Conservation (phyloP, 2,329 filamentous ascomycete genomes). For the Aspergillus brunneoviolaceus region DNA sequence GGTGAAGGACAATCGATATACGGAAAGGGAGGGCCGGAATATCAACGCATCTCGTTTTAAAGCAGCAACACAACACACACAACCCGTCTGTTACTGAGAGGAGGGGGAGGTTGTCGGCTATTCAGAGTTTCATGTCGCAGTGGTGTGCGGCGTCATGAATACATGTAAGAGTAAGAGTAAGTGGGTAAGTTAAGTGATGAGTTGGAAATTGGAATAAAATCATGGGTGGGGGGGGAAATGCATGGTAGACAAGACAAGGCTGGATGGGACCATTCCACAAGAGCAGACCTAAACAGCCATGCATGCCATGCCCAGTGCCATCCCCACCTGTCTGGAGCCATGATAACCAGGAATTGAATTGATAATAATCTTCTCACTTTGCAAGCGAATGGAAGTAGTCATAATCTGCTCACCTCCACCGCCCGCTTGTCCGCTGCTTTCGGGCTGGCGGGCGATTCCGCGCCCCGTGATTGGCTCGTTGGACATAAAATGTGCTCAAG, state of each 20-base stretch:
- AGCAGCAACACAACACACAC: background rate
- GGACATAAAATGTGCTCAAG: slow-evolving; percentile 19
- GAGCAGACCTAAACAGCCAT: too few relatives aligned
- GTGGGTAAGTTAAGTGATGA: too few relatives aligned
- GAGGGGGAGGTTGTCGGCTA: background rate
- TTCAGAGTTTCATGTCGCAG: background rate
- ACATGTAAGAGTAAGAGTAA: too few relatives aligned
- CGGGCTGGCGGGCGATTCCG: background rate
- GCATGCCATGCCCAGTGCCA: too few relatives aligned
- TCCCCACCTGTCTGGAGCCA: too few relatives aligned
- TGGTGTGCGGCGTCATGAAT: background rate
- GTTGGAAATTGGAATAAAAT: background rate
- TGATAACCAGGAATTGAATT: background rate
- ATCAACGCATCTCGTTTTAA: background rate
- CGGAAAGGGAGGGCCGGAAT: background rate
- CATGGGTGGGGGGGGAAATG: background rate
- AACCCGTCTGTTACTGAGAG: too few relatives aligned
- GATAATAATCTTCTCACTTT: background rate
- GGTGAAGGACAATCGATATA: background rate
- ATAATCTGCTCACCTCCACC: slow-evolving; percentile 19
- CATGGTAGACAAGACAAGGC: background rate
- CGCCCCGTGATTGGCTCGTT: slow-evolving; percentile 8
- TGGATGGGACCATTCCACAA: background rate
- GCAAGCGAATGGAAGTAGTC: background rate
- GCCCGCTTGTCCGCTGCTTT: slow-evolving; percentile 1